These are phyloP conservation scores for Fusarium pseudocircinatum DNA, from an alignment of 2,329 filamentous ascomycete genomes.

Conservation along the genomic window DNA sequence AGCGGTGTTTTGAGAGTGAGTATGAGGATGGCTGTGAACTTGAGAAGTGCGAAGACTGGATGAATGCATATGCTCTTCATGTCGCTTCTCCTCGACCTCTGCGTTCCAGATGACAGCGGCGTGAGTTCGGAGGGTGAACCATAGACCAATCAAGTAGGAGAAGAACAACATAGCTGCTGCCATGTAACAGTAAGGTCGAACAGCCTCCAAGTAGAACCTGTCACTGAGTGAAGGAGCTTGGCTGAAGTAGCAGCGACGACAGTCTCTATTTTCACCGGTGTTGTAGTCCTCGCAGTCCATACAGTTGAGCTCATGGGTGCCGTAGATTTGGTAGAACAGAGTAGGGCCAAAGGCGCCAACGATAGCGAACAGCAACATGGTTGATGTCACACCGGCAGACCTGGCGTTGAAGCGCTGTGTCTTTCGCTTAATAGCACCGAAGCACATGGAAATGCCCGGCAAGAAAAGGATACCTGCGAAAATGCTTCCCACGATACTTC, in stretches of 20 bases:
- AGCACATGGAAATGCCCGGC: constrained; percentile 97
- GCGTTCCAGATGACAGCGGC: constrained; percentile 97
- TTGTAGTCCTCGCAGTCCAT: constrained; percentile 66
- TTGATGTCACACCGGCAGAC: constrained; percentile 95
- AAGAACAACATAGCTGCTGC: constrained; percentile 86
- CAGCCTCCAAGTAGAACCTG: constrained; percentile 88
- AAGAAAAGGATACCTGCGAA: constrained; percentile 96
- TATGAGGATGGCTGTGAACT: constrained; percentile 45
- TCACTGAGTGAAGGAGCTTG: constrained; percentile 86
- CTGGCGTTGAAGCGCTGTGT: constrained; percentile 98
- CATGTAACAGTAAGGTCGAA: constrained; percentile 93
- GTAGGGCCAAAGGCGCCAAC: constrained; percentile 96
- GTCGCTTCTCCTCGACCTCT: constrained; percentile 80
- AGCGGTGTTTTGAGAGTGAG: constrained; percentile 50
- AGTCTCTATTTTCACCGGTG: constrained; percentile 69
- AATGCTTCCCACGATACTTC: constrained; percentile 96
- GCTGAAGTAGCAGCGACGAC: constrained; percentile 92
- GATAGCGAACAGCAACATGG: constrained; percentile 95
- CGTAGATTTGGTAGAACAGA: constrained; percentile 98
- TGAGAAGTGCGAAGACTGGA: constrained; percentile 50
- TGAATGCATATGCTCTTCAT: constrained; percentile 60
- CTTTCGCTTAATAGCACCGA: constrained; percentile 96
- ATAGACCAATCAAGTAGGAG: constrained; percentile 91
- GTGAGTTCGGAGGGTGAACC: constrained; percentile 95
- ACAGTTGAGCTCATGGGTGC: constrained; percentile 94